phyloP scores from a whole-genome alignment of 257 asterid genomes.

The Nicotiana tabacum region DNA sequence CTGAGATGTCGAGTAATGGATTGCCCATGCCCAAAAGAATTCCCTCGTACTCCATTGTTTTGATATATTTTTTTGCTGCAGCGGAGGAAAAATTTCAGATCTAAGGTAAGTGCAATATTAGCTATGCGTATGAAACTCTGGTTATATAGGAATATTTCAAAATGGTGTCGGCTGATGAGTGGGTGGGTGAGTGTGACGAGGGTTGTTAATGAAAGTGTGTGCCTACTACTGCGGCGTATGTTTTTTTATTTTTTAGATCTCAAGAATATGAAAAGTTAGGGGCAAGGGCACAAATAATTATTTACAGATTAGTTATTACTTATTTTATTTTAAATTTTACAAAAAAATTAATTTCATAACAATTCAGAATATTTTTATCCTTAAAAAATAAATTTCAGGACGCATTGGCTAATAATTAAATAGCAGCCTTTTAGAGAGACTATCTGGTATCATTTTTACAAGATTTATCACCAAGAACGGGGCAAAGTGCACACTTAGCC shows the following conservation, averaged over 20 bases:
- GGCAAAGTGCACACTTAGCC: too few relatives aligned
- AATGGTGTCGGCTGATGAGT: background rate
- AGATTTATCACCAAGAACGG: too few relatives aligned
- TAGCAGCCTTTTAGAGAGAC: too few relatives aligned
- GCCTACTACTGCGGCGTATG: background rate
- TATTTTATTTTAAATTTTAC: too few relatives aligned
- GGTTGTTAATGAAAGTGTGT: background rate
- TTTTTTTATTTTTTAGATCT: too few relatives aligned
- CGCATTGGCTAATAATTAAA: too few relatives aligned
- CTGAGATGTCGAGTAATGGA: constrained; percentile 74
- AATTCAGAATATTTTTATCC: too few relatives aligned
- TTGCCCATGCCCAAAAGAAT: constrained; percentile 92
- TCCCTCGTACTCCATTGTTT: constrained; percentile 59
- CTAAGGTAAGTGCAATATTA: background rate
- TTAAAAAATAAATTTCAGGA: too few relatives aligned
- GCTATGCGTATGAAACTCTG: background rate
- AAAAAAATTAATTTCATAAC: too few relatives aligned
- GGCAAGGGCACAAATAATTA: too few relatives aligned
- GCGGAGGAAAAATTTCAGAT: background rate
- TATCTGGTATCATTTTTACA: too few relatives aligned
- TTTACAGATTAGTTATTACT: too few relatives aligned
- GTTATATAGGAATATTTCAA: background rate
- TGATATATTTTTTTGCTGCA: background rate
- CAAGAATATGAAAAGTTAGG: background rate
- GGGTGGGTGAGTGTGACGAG: constrained; percentile 3